Base-by-base conservation (phyloP, 208 protist species). In the Wallacemonas rigidus region DNA sequence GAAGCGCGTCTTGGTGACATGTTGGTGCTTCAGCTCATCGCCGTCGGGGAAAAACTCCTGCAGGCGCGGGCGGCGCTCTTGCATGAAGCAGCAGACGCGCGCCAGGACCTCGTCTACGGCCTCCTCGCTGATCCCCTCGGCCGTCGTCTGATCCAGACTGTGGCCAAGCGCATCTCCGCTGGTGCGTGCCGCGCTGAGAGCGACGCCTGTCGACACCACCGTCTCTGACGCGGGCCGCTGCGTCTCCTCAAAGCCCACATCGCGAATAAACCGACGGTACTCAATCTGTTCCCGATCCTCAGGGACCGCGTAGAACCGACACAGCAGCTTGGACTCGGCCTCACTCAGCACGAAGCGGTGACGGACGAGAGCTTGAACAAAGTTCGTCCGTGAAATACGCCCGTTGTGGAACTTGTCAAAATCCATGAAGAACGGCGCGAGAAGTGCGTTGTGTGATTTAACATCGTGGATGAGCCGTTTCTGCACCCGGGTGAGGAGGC, bases 371-470 rank as follows among this genome's bases (percentile, higher is more conserved):
- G 88, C 88, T 75, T 89, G 86, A 47, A 78, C 65, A 67, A 93
- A 94, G 74, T 90, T 82, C 43, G 39, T 64, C 14, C 67, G 70
- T 1, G 86, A 79, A 62, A 97, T 92, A 60, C 85, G 81, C 36
- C 90, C 93, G 40, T 78, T 79, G 71, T 89, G 76, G 67, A 87
- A 79, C 43, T 75, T 77, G 72, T 97, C 93, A 73, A 94, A 96
- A 63, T 97, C 93, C 0, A 86, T 67, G 71, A 97, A 97, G 69
- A 96, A 95, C 9, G 91, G 90, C 44, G 80, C 72, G 54, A 96
- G 79, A 15, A 95, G 81, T 6, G 91, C 85, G 55, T 85, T 77
- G 76, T 86, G 86, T n/a, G 86, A 62, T 1, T 38, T n/a, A 6
- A 92, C 78, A 67, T 91, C 82, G 70, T 93, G 87, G 8, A 65